Evolutionary conservation across 1,284 basidiomycete species (phyloP).

Genomic region (Sporisorium reilianum): DNA sequence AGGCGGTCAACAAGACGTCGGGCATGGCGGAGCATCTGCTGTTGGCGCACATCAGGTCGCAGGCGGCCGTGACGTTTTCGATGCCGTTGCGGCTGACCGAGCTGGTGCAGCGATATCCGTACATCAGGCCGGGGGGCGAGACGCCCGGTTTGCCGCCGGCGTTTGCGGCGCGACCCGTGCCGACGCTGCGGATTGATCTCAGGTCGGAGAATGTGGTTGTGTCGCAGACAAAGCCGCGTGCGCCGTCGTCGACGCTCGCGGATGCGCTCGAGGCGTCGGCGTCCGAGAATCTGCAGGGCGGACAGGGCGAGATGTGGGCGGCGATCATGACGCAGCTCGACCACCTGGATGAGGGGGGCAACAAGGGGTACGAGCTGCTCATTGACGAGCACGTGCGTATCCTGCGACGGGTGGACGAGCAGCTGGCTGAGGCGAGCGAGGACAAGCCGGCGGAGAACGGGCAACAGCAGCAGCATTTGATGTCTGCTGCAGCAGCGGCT

Average conservation of each 20-base stretch:
- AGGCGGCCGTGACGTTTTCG: conserved; percentile 46
- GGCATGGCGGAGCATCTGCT: conserved; percentile 54
- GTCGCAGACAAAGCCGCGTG: conserved; percentile 32
- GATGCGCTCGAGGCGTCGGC: conserved; percentile 48
- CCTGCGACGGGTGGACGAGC: conserved; percentile 34
- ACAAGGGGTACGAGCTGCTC: conserved; percentile 25
- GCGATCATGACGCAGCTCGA: conserved; percentile 27
- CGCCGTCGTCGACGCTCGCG: conserved; percentile 35
- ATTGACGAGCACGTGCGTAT: conserved; percentile 56
- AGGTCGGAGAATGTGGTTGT: conserved; percentile 49
- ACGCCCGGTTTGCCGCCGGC: conserved; percentile 32
- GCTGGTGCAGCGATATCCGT: conserved; percentile 51
- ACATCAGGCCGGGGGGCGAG: conserved; percentile 9
- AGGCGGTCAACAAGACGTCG: conserved; percentile 17
- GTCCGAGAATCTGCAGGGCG: conserved; percentile 21
- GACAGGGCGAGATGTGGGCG: conserved; percentile 41
- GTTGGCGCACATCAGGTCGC: conserved; percentile 54
- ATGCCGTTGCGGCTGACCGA: conserved; percentile 58
- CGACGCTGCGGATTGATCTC: conserved; percentile 48
- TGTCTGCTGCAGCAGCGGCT: not conserved
- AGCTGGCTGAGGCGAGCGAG: conserved; percentile 8
- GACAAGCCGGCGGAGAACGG: not conserved
- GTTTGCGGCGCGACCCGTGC: conserved; percentile 22
- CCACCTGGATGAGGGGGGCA: not conserved
- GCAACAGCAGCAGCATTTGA: not conserved